These are phyloP conservation scores for Platanus orientalis DNA, from an alignment of 164 flowering plant species.

Conservation along the genomic window DNA sequence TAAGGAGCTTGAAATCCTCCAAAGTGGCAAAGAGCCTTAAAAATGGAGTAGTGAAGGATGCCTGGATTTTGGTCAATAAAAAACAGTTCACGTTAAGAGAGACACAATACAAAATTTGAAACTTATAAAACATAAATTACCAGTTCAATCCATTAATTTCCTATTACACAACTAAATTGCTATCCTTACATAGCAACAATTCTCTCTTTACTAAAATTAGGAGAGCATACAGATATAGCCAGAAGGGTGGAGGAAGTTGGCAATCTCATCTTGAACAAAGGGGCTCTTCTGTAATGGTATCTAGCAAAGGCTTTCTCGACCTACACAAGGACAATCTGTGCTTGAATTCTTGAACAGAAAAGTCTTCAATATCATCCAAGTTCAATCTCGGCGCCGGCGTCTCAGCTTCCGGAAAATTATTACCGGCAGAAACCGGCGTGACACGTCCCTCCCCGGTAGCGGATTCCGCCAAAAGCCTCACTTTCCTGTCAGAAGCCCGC, in stretches of 20 bases:
- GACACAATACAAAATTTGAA: no score
- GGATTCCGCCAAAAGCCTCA: conserved; percentile 33
- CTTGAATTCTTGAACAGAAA: conserved; percentile 35
- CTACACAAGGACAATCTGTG: conserved; percentile 45
- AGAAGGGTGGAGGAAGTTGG: neutral
- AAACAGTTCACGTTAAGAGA: no score
- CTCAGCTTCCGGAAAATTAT: neutral
- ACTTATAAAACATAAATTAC: no score
- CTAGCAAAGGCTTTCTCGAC: conserved; percentile 68
- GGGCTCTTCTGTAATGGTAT: conserved; percentile 73
- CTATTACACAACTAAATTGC: no score
- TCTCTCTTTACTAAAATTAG: neutral
- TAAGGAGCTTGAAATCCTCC: no score
- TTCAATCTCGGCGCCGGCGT: conserved; percentile 24
- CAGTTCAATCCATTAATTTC: no score
- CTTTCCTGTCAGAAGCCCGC: conserved; percentile 16
- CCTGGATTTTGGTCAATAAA: no score
- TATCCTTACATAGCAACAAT: no score
- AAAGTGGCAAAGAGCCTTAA: no score
- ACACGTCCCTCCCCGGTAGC: neutral
- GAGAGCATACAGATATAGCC: neutral
- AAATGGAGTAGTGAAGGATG: no score
- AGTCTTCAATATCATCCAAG: conserved; percentile 47
- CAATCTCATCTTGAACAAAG: conserved; percentile 20
- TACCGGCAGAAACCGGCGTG: neutral